A percentile compares a stretch with the other conserved stretches of the same genome.
Conservation (phyloP, 1,139 yeast genomes). For the Scheffersomyces segobiensis region DNA sequence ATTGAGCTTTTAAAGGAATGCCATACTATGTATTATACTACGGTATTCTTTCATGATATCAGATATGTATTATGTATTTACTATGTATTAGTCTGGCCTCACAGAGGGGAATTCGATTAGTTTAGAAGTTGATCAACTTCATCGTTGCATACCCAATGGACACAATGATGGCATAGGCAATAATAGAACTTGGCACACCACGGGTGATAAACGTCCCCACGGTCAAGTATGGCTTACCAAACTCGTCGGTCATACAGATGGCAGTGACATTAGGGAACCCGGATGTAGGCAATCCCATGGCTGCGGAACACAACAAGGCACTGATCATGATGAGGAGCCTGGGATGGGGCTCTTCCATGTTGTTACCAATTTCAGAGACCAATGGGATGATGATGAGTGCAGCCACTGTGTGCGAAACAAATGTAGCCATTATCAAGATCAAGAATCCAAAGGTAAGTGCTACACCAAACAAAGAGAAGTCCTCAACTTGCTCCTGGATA, state of each 20-base stretch:
- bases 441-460: slow-evolving; percentile 66
- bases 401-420: slow-evolving; percentile 76
- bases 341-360: slow-evolving; percentile 56
- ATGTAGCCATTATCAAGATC: slow-evolving; percentile 68
- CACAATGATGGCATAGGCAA: slow-evolving; percentile 56
- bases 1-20: no score
- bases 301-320: slow-evolving; percentile 68
- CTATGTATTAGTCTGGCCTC: background rate
- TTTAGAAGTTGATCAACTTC: slow-evolving; percentile 46
- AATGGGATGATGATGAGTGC: slow-evolving; percentile 72
- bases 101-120: background rate
- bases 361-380: slow-evolving; percentile 66
- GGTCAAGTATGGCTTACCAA: slow-evolving; percentile 66
- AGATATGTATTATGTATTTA: background rate
- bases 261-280: slow-evolving; percentile 85
- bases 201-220: slow-evolving; percentile 66
- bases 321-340: slow-evolving; percentile 65
- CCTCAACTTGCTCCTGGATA: slow-evolving; percentile 56
- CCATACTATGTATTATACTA: no score
- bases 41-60: no score
- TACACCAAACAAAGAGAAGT: slow-evolving; percentile 59
- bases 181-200: slow-evolving; percentile 67
- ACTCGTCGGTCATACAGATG: slow-evolving; percentile 70
- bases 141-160: slow-evolving; percentile 70
- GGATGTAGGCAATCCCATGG: slow-evolving; percentile 76